phyloP scores from a whole-genome alignment of 179 eudicot genomes.

The Vitellaria paradoxa region DNA sequence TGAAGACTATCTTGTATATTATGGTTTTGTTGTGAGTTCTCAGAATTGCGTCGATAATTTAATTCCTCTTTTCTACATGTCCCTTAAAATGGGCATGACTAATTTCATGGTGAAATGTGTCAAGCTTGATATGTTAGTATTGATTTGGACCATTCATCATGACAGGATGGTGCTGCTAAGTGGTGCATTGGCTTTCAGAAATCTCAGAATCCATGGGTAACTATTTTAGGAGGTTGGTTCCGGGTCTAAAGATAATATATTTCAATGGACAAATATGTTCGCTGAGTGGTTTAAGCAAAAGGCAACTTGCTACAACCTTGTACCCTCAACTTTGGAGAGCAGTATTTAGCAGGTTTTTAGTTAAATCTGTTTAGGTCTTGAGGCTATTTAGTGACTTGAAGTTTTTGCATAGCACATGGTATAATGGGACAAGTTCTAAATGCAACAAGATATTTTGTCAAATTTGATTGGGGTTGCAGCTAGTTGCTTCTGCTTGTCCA shows the following conservation, averaged over 20 bases:
- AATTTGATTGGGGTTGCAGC: not conserved
- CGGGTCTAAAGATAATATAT: not conserved
- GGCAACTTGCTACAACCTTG: not conserved
- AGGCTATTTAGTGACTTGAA: not conserved
- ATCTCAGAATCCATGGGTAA: slow-evolving; percentile 58
- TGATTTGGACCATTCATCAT: slow-evolving; percentile 9
- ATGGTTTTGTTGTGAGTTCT: slow-evolving; percentile 37
- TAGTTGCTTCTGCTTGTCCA: not conserved
- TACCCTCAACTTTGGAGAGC: not conserved
- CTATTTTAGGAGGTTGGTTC: slow-evolving; percentile 86
- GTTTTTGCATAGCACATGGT: not conserved
- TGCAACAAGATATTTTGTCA: not conserved
- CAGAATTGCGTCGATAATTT: not conserved
- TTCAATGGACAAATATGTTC: not conserved
- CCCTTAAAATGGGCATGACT: not conserved
- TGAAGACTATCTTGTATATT: slow-evolving; percentile 66
- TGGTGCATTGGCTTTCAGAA: slow-evolving; percentile 93
- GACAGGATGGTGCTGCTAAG: slow-evolving; percentile 70
- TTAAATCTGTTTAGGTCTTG: not conserved
- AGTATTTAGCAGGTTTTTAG: slow-evolving; percentile 2
- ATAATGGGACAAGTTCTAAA: not conserved
- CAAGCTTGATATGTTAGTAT: not conserved
- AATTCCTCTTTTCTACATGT: not conserved
- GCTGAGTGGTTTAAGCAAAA: not conserved
- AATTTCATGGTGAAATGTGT: not conserved